Conservation (phyloP, 2,329 filamentous ascomycete species). For the Penicillium sp. region DNA sequence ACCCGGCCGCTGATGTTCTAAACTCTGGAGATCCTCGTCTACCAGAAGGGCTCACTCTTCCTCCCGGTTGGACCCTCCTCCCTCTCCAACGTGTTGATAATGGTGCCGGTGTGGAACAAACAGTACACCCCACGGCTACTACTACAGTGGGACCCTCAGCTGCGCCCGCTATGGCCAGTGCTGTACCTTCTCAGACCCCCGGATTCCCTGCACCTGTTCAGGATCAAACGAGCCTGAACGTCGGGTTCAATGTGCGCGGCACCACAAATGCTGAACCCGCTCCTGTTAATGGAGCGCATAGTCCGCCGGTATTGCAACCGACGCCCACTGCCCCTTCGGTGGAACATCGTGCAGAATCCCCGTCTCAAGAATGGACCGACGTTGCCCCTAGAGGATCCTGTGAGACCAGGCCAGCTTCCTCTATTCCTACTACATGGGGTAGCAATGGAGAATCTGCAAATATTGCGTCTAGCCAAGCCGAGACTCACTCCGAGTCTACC, state of each 20-base stretch:
- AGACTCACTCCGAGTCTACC: constrained; percentile 15
- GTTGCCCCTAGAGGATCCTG: constrained; percentile 15
- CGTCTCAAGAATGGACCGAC: constrained; percentile 27
- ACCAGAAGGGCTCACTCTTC: constrained; percentile 45
- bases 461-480: constrained; percentile 1
- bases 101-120: constrained; percentile 1
- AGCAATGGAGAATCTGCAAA: not conserved
- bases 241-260: not conserved
- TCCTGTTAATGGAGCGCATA: not conserved
- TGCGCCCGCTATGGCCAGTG: not conserved
- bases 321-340: constrained; percentile 4
- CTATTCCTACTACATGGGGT: constrained; percentile 14
- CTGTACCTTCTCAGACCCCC: not conserved
- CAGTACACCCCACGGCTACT: not conserved
- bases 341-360: constrained; percentile 17
- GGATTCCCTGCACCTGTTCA: constrained; percentile 2
- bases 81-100: constrained; percentile 22
- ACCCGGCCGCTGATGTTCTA: constrained; percentile 27
- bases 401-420: constrained; percentile 8
- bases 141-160: constrained; percentile 1
- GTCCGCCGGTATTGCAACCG: constrained; percentile 11
- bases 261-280: not conserved
- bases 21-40: constrained; percentile 39
- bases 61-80: constrained; percentile 41
- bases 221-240: not conserved